phyloP scores from a whole-genome alignment of 73 alveolate genomes.

The Durusdinium trenchii region DNA sequence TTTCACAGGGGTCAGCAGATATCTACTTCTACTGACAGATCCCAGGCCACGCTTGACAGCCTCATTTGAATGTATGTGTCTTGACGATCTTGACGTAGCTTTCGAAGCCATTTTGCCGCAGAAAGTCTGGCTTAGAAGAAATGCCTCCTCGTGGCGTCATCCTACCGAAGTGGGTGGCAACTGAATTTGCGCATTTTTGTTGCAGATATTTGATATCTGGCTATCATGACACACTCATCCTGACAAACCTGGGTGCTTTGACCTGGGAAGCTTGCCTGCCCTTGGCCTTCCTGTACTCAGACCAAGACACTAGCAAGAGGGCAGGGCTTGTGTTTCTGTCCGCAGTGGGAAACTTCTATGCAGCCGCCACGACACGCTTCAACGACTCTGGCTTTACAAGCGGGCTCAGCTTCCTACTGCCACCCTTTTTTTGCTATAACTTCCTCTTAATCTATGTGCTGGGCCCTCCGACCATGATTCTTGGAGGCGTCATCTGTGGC shows the following conservation, averaged over 20 bases:
- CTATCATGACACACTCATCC: slow-evolving; percentile 24
- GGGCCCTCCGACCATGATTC: slow-evolving; percentile 50
- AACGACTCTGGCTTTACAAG: slow-evolving; percentile 84
- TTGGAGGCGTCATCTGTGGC: slow-evolving; percentile 38
- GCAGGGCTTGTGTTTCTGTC: neutral
- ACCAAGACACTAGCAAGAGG: neutral
- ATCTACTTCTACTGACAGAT: no score
- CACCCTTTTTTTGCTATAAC: slow-evolving; percentile 22
- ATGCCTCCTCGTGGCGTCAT: no score
- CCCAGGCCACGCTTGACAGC: no score
- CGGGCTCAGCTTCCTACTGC: slow-evolving; percentile 19
- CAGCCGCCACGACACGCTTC: slow-evolving; percentile 70
- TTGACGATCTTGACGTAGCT: no score
- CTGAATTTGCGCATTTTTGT: slow-evolving; percentile 10
- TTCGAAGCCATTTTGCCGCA: no score
- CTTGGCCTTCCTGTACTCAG: neutral
- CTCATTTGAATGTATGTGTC: no score
- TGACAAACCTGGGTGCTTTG: slow-evolving; percentile 28
- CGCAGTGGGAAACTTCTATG: slow-evolving; percentile 51
- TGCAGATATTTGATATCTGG: neutral
- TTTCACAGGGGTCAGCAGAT: no score
- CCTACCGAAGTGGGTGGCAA: neutral
- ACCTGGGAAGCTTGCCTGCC: slow-evolving; percentile 24
- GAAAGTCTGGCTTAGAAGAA: no score
- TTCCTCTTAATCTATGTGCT: neutral